Conservation (phyloP, 1,139 yeast genomes). For the Sugiyamaella sp. region DNA sequence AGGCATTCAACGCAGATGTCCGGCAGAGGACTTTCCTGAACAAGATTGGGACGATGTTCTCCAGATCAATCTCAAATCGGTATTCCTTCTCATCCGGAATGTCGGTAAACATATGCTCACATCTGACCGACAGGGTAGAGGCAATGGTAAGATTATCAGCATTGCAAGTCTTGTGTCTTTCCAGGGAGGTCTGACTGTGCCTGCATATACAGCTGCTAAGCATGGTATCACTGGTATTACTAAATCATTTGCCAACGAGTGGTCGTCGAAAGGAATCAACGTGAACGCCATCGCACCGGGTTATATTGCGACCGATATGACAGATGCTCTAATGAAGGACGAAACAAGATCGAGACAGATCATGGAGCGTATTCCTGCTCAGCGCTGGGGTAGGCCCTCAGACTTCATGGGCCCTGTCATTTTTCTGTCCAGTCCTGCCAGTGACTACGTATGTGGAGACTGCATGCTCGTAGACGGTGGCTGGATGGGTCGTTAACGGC, state of each 20-base stretch:
- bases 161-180: conserved; percentile 56
- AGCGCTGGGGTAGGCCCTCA: conserved; percentile 53
- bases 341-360: conserved; percentile 41
- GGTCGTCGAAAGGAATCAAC: conserved; percentile 52
- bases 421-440: conserved; percentile 52
- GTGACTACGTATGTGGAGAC: conserved; percentile 55
- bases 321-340: conserved; percentile 42
- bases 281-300: conserved; percentile 60
- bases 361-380: conserved; percentile 50
- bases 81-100: conserved; percentile 49
- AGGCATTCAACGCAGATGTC: conserved; percentile 48
- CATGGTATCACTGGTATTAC: conserved; percentile 52
- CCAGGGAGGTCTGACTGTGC: conserved; percentile 46
- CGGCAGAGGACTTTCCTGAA: conserved; percentile 44
- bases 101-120: conserved; percentile 49
- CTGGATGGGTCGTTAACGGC: conserved; percentile 44
- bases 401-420: conserved; percentile 58
- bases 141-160: conserved; percentile 61
- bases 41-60: conserved; percentile 47
- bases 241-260: conserved; percentile 53
- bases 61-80: conserved; percentile 52
- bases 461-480: conserved; percentile 59
- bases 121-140: conserved; percentile 49
- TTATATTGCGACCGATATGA: conserved; percentile 53
- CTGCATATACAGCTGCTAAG: conserved; percentile 55